Evolutionary conservation across 306 rosid species (phyloP).

Genomic region (Nissolia schottii): DNA sequence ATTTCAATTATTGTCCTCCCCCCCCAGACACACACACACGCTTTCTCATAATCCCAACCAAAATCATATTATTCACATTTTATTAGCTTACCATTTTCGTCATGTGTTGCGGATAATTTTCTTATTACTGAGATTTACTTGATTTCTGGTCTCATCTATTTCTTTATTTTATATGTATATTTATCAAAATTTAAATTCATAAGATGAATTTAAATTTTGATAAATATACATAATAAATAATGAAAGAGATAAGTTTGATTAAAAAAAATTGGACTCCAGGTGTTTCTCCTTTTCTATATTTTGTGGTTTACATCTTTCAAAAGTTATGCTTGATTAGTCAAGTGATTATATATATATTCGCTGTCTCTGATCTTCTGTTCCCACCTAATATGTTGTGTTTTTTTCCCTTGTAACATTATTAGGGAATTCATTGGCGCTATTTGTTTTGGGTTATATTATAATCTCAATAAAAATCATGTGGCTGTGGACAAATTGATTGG

Average conservation of each 20-base stretch:
- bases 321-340: not conserved
- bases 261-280: too few relatives aligned
- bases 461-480: conserved; percentile 32
- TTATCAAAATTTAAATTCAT: too few relatives aligned
- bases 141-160: too few relatives aligned
- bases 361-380: conserved; percentile 26
- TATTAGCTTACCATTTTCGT: not conserved
- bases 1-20: conserved; percentile 30
- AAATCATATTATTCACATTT: conserved; percentile 23
- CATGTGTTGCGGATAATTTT: not conserved
- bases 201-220: too few relatives aligned
- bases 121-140: not conserved
- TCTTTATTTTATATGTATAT: not conserved
- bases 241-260: too few relatives aligned
- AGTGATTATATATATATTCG: conserved; percentile 32
- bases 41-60: conserved; percentile 32
- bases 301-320: not conserved
- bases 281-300: too few relatives aligned
- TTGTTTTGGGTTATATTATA: conserved; percentile 29
- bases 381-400: conserved; percentile 20
- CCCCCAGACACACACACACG: too few relatives aligned
- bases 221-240: too few relatives aligned
- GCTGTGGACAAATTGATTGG: conserved; percentile 57
- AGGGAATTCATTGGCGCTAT: conserved; percentile 36
- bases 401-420: conserved; percentile 13